A percentile compares a stretch with the other conserved stretches of the same genome.
Conservation (phyloP, 2,329 filamentous ascomycete genomes). For the Colletotrichum endophyticum region DNA sequence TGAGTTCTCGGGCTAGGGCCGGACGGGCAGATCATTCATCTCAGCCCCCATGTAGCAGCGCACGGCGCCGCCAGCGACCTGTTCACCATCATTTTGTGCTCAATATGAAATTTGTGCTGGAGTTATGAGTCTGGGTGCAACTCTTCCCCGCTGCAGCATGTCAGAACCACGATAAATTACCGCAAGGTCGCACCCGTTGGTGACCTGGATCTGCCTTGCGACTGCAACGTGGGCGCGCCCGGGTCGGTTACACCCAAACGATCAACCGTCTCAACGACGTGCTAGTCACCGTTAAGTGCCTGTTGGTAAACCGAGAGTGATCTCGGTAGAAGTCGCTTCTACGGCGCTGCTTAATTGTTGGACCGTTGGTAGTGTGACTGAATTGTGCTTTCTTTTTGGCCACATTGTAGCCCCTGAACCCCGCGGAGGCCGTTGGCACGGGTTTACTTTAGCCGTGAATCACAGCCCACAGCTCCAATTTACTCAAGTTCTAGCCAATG, state of each 20-base stretch:
- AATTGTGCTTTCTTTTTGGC: neutral
- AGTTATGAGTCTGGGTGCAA: neutral
- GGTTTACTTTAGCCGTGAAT: neutral
- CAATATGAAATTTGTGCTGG: neutral
- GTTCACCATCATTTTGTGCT: neutral
- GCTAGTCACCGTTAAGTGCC: neutral
- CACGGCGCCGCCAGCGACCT: neutral
- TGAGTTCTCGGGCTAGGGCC: conserved; percentile 10
- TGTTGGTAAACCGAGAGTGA: neutral
- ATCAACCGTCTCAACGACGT: neutral
- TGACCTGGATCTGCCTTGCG: neutral
- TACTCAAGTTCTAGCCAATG: neutral
- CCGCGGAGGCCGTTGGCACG: neutral
- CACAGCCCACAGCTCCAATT: neutral
- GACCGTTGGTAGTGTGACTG: neutral
- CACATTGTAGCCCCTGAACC: neutral
- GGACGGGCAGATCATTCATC: neutral
- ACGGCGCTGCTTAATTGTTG: neutral
- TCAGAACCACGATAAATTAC: neutral
- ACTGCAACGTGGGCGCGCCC: neutral
- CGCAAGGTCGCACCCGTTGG: neutral
- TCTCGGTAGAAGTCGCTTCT: neutral
- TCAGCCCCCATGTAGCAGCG: neutral
- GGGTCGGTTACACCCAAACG: neutral
- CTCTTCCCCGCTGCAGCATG: neutral